Conservation (phyloP, 2,329 filamentous ascomycete genomes). For the Parascedosporium putredinis region DNA sequence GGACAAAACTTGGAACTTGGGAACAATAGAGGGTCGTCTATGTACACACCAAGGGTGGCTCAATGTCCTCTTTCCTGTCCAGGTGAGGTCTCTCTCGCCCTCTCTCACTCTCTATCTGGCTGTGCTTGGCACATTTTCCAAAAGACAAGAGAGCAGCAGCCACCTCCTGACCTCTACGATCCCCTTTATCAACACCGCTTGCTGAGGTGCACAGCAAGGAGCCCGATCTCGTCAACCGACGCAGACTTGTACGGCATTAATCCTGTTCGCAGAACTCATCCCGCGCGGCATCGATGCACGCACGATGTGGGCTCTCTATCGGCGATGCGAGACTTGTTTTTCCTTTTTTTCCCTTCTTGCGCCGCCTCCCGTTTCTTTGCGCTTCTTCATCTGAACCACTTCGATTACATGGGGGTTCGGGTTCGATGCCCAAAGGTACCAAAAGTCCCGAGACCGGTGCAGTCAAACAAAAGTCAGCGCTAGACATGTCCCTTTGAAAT, state of each 20-base stretch:
- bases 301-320: not conserved
- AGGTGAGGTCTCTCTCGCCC: too few relatives aligned
- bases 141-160: too few relatives aligned
- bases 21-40: not conserved
- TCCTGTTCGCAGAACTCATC: not conserved
- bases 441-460: too few relatives aligned
- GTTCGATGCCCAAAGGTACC: too few relatives aligned
- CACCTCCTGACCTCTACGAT: not conserved
- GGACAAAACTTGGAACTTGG: constrained; percentile 2
- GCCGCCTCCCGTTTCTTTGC: not conserved
- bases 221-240: not conserved
- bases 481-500: too few relatives aligned
- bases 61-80: not conserved
- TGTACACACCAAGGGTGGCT: not conserved
- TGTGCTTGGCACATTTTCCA: too few relatives aligned
- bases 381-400: not conserved
- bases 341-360: not conserved
- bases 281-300: not conserved
- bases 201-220: not conserved
- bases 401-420: not conserved
- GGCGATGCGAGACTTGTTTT: not conserved
- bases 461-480: too few relatives aligned
- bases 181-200: not conserved
- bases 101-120: too few relatives aligned
- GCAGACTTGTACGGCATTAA: not conserved